phyloP scores from a whole-genome alignment of 768 basidiomycete species.

The Termitomyces sp. region DNA sequence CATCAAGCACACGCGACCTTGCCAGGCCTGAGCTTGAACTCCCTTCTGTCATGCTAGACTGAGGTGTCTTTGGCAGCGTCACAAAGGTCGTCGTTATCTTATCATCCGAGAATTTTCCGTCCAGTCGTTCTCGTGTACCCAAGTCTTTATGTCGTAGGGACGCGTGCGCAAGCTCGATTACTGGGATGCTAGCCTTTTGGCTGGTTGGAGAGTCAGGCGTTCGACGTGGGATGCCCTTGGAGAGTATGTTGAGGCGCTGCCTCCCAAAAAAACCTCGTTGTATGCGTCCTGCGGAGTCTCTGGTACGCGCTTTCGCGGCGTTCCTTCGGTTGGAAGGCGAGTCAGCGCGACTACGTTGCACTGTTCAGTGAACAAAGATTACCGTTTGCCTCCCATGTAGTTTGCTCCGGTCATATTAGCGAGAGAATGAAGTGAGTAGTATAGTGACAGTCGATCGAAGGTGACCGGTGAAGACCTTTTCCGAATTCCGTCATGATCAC shows the following conservation, averaged over 20 bases:
- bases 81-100: constrained; percentile 4
- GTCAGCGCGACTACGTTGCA: background rate
- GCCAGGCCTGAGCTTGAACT: constrained; percentile 14
- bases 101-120: background rate
- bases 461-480: background rate
- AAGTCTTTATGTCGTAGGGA: background rate
- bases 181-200: background rate
- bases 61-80: constrained; percentile 19
- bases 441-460: background rate
- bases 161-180: constrained; percentile 2
- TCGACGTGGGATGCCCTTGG: constrained; percentile 27
- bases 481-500: background rate
- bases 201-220: background rate
- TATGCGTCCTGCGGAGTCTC: constrained; percentile 46
- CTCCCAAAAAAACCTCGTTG: constrained; percentile 61
- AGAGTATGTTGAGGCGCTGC: constrained; percentile 50
- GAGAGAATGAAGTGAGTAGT: background rate
- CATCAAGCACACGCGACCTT: constrained; percentile 34
- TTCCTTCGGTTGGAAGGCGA: constrained; percentile 35
- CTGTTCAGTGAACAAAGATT: background rate
- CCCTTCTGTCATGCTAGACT: constrained; percentile 4
- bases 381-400: constrained; percentile 76
- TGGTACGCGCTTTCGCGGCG: constrained; percentile 50
- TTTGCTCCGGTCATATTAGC: constrained; percentile 58
- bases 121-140: background rate